Base-by-base conservation (phyloP, 495 filamentous ascomycete genomes). In the Aspergillus mulundensis region DNA sequence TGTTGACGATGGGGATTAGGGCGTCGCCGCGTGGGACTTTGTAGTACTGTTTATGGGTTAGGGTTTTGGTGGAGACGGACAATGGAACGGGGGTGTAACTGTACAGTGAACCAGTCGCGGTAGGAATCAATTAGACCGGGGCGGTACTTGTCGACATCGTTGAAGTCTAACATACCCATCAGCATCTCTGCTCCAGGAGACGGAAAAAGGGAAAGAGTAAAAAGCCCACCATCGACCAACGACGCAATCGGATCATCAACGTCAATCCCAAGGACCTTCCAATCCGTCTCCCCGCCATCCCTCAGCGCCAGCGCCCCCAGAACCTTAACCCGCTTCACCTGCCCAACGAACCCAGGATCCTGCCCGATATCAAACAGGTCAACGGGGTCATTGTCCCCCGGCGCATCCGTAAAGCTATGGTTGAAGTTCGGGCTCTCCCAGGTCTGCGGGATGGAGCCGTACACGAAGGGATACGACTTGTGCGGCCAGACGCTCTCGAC, bases 321-420 rank as follows among this genome's bases (percentile, higher is more conserved):
- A n/a, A 50, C 39, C 32, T 50, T 50, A 5, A 50, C 47, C 32
- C 39, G 47, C 32, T 50, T 50, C 16, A 50, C 47, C 11, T 50
- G 47, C 19, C 47, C 47, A 2, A 19, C 39, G 18, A 23, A 50
- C 18, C 47, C 47, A 1, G 2, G 5, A 24, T 50, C 47, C 47
- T 50, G 47, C 1, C 47, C 32, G 19, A 50, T 50, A 50, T 50
- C 47, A 39, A 50, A 50, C 47, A 50, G 30, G 24, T 50, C 47
- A 16, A 50, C n/a, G 32, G 47, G 47, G 18, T 50, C 47, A 24
- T 50, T 50, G 7, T 50, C 47, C 1, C 47, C 47, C 6, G 32
- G 47, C 47, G 38, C 47, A 19, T 39, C 2, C 1, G 47, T 50
- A 20, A 50, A 50, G n/a, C 39, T 30, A 20, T 50, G 47, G 12